phyloP scores from a whole-genome alignment of 208 protist genomes.

The Crithidia sp. region DNA sequence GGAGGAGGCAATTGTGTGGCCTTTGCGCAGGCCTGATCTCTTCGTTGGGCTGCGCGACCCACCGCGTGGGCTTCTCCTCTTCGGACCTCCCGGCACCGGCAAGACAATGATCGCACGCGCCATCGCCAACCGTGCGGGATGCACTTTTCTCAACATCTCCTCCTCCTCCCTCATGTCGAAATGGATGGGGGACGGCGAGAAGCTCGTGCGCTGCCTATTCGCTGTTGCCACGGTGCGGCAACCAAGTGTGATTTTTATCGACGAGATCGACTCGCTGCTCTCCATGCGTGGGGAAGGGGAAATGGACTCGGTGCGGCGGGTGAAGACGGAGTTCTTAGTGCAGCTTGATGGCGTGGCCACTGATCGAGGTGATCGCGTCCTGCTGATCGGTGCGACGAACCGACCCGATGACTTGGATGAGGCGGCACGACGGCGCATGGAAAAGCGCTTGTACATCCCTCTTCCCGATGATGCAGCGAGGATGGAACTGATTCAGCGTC shows the following conservation, averaged over 20 bases:
- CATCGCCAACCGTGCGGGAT: slow-evolving; percentile 76
- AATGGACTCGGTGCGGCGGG: slow-evolving; percentile 88
- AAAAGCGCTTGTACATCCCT: slow-evolving; percentile 93
- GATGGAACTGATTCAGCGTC: slow-evolving; percentile 57
- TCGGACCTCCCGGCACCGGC: slow-evolving; percentile 91
- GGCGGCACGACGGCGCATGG: slow-evolving; percentile 85
- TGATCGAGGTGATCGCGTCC: slow-evolving; percentile 72
- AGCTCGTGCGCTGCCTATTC: slow-evolving; percentile 92
- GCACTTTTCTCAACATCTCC: slow-evolving; percentile 92
- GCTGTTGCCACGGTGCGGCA: slow-evolving; percentile 84
- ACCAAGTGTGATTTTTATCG: slow-evolving; percentile 93
- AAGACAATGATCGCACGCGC: slow-evolving; percentile 94
- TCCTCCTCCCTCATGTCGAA: slow-evolving; percentile 90
- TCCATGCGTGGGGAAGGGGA: slow-evolving; percentile 81
- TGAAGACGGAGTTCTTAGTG: slow-evolving; percentile 99
- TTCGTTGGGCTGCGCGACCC: slow-evolving; percentile 85
- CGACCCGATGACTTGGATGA: slow-evolving; percentile 91
- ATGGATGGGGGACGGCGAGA: slow-evolving; percentile 92
- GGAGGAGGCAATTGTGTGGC: slow-evolving; percentile 85
- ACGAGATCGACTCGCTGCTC: slow-evolving; percentile 95
- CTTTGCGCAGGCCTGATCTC: slow-evolving; percentile 74
- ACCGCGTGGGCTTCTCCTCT: slow-evolving; percentile 89
- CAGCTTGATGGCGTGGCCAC: slow-evolving; percentile 93
- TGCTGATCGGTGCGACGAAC: slow-evolving; percentile 93
- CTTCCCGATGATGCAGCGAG: slow-evolving; percentile 76